Conservation (phyloP, 805 yeast genomes). For the Debaryomyces castellii region DNA sequence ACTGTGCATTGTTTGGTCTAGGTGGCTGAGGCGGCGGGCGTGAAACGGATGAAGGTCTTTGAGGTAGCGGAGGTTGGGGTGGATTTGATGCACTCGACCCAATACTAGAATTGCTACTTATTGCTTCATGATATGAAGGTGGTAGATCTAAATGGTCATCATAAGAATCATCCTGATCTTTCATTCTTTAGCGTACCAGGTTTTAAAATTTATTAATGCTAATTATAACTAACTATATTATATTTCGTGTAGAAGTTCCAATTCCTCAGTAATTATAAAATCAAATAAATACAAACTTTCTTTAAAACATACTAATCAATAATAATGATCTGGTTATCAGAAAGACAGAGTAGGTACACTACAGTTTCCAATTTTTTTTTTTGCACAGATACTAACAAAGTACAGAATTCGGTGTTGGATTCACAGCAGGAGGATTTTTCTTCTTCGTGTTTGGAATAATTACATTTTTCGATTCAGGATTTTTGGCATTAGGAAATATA, state of each 20-base stretch:
- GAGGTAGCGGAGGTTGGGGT: conserved; percentile 2
- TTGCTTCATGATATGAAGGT: conserved; percentile 50
- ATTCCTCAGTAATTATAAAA: not conserved
- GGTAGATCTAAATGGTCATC: conserved; percentile 23
- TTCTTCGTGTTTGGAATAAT: conserved; percentile 80
- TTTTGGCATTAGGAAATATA: conserved; percentile 86
- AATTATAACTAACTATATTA: not conserved
- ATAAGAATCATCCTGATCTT: not conserved
- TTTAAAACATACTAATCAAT: not conserved
- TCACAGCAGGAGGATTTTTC: conserved; percentile 80
- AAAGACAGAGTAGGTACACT: conserved; percentile 69
- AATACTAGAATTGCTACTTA: conserved; percentile 16
- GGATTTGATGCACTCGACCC: conserved; percentile 9
- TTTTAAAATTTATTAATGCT: not conserved
- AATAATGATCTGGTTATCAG: conserved; percentile 69
- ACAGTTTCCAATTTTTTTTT: no score
- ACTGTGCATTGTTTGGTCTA: not conserved
- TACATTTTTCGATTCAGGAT: conserved; percentile 84
- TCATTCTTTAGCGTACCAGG: not conserved
- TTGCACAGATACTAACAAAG: conserved; percentile 25
- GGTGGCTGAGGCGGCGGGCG: conserved; percentile 9
- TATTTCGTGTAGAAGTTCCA: not conserved
- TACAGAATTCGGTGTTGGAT: conserved; percentile 85
- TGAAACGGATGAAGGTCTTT: conserved; percentile 9
- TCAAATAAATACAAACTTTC: not conserved